phyloP scores from a whole-genome alignment of 164 flowering plant genomes.

The Houttuynia cordata region DNA sequence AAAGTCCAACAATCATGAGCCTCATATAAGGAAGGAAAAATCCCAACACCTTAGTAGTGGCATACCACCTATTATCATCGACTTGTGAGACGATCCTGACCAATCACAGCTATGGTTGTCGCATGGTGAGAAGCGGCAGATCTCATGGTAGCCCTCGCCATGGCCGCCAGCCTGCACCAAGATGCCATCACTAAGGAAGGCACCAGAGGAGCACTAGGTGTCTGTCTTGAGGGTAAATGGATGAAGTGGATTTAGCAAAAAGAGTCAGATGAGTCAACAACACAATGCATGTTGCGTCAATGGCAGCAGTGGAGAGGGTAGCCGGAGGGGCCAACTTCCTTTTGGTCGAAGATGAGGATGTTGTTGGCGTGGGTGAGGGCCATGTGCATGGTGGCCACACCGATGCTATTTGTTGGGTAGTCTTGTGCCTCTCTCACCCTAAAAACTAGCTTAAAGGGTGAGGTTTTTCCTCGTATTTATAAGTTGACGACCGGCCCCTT shows the following conservation, averaged over 20 bases:
- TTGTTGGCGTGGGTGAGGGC: slow-evolving; percentile 44
- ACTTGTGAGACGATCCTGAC: slow-evolving; percentile 11
- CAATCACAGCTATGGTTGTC: slow-evolving; percentile 32
- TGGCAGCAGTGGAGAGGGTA: slow-evolving; percentile 17
- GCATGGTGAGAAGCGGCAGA: slow-evolving; percentile 42
- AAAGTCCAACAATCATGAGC: no score
- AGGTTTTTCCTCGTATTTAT: no score
- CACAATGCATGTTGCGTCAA: slow-evolving; percentile 7
- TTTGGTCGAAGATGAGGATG: slow-evolving; percentile 54
- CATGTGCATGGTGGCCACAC: slow-evolving; percentile 79
- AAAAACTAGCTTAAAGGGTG: no score
- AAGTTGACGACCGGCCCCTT: no score
- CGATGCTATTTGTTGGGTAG: no score
- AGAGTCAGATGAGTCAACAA: slow-evolving; percentile 16
- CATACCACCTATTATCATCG: slow-evolving; percentile 39
- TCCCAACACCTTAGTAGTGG: no score
- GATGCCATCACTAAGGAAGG: slow-evolving; percentile 51
- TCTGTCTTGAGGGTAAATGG: slow-evolving; percentile 39
- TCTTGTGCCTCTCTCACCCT: no score
- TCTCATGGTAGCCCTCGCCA: slow-evolving; percentile 23
- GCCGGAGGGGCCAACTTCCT: slow-evolving; percentile 28
- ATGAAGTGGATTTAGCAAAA: slow-evolving; percentile 67
- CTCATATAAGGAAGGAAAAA: no score
- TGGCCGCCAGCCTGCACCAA: slow-evolving; percentile 52
- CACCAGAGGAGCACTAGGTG: slow-evolving; percentile 70